Evolutionary conservation across 352 stramenopile species (phyloP).

Genomic region (Halophytophthora batemanensis): DNA sequence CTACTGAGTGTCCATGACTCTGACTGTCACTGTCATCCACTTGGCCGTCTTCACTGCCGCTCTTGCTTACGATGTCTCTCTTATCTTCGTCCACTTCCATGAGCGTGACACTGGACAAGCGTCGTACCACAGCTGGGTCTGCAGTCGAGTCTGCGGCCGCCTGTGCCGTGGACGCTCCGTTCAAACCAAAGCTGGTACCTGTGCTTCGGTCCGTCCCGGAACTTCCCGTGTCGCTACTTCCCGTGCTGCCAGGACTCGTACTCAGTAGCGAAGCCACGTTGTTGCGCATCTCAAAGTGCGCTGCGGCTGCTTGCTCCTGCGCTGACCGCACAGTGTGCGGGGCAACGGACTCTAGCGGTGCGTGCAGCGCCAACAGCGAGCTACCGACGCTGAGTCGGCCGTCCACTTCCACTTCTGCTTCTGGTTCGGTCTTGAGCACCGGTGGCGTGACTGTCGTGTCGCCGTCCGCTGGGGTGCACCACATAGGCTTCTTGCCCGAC

Average conservation of each 20-base stretch:
- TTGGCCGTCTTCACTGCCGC: conserved; percentile 17
- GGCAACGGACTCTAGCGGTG: conserved; percentile 5
- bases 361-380: conserved; percentile 24
- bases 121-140: conserved; percentile 27
- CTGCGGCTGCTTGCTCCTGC: conserved; percentile 15
- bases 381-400: conserved; percentile 11
- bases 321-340: conserved; percentile 6
- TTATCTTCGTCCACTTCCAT: conserved; percentile 17
- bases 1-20: conserved; percentile 1
- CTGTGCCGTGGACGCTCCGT: conserved; percentile 1
- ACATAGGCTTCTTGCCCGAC: conserved; percentile 19
- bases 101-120: conserved; percentile 52
- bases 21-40: conserved; percentile 3
- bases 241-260: conserved; percentile 21
- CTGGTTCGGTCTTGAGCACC: conserved; percentile 15
- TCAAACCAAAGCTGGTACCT: conserved; percentile 1
- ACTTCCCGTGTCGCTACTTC: conserved; percentile 35
- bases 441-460: conserved; percentile 6
- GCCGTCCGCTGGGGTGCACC: conserved; percentile 17
- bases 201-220: conserved; percentile 26
- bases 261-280: conserved; percentile 28
- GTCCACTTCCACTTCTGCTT: conserved; percentile 14
- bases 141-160: conserved; percentile 3
- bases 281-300: conserved; percentile 25
- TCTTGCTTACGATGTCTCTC: not conserved